Base-by-base conservation (phyloP, 805 yeast species). In the Candida vartiovaarae region DNA sequence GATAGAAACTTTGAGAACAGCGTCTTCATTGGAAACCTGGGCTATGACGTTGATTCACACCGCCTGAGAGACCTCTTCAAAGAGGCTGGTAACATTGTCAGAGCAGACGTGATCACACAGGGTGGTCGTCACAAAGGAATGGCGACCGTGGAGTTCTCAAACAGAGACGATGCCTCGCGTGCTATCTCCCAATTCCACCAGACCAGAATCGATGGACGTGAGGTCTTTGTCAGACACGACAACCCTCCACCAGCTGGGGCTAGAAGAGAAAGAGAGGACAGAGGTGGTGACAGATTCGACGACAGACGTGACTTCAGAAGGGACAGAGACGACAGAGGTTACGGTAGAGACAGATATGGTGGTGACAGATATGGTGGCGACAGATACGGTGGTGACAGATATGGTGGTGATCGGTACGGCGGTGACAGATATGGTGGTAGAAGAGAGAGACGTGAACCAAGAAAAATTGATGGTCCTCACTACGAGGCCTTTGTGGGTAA, bases 161-260 rank as follows among this genome's bases (percentile, higher is more conserved):
- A 69, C 45, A 71, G 71, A 47, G 80, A 74, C 15, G 83, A 79
- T 44, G 96, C 87, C 5, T 72, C 70, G 38, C 71, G 67, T 25
- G 96, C 96, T 9, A 86, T 89, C 55, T 65, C 70, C 42, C 71
- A 76, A 53, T 82, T 72, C 55, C 84, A 85, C 64, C 81, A 85
- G 57, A 70, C 80, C 29, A 70, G 68, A 32, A 75, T 80, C 50
- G 65, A 70, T 57, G 95, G 88, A 10, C 80, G 97, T 63, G 82
- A 78, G 55, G 83, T 89, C 36, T 88, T 84, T 63, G 95, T 90
- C 8, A 81, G 97, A 67, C 95, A 83, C 61, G 95, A 89, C 65
- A 82, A 86, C 60, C 93, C 93, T 32, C 93, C 93, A 27, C 93
- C 91, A 54, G 67, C 50, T 7, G 34, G 34, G 5, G 28, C 37